Evolutionary conservation across 2,329 filamentous ascomycete species (phyloP), one percentile per base, ranked within the genome.

Genomic region (Aspergillus carbonarius): DNA sequence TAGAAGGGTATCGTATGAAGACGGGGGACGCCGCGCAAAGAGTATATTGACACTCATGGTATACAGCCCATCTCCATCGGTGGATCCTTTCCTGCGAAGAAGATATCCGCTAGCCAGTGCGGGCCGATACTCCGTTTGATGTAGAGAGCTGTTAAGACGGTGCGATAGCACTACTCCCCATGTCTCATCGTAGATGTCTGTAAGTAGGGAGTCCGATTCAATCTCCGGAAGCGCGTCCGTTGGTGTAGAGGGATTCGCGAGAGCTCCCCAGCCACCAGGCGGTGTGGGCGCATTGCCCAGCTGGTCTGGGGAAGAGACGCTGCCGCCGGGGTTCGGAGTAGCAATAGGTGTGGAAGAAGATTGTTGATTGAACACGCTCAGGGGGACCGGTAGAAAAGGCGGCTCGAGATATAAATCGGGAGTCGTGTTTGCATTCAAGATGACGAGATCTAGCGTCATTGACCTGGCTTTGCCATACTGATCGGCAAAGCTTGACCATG

Each of bases 101-200:
- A 82, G 70, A 64, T 79, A 79, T 20, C 76, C 79, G 59, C 77
- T 81, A n/a, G 73, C 72, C 40, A 79, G 63, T 7, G 77, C 73
- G 20, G 78, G 77, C 20, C 74, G 73, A 63, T 74, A 75, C 53
- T 78, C 75, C 7, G 74, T 74, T 35, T 79, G 64, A 48, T 75
- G 75, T 0, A 71, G 69, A 4, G 76, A 76, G 57, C 71, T 74
- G 58, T 77, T 77, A 34, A 78, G 65, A 27, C 75, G 78, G 64
- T 83, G 81, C 0, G 80, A 80, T 57, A 88, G 75, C 18, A 86
- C 76, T 7, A 86, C 72, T 32, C 78, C 79, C 83, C 84, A 88
- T 0, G 82, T 82, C 62, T 88, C 85, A 66, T 88, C 85, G 20
- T 79, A 79, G 17, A 81, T 71, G 65, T 88, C 85, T 39, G 84